Conservation (phyloP, 2,329 filamentous ascomycete genomes). For the Alternaria novae-zelandiae region DNA sequence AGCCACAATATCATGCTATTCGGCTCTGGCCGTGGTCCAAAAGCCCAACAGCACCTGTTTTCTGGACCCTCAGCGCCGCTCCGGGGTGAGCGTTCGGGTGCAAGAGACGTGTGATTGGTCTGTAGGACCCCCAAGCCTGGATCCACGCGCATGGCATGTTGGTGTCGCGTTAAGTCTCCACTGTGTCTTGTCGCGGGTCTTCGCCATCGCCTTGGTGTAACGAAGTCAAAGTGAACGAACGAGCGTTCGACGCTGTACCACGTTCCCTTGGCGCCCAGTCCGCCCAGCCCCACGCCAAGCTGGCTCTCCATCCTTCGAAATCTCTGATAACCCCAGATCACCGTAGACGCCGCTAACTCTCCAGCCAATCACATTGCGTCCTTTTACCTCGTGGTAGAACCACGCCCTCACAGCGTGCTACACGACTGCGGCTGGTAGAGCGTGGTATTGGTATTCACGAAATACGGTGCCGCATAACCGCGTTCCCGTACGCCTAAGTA, state of each 20-base stretch:
- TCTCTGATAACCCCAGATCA: conserved; percentile 5
- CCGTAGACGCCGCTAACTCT: background rate
- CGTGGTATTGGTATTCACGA: background rate
- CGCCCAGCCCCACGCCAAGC: conserved; percentile 2
- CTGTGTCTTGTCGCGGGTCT: background rate
- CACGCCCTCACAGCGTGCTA: background rate
- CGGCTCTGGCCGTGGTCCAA: background rate
- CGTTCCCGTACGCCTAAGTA: background rate
- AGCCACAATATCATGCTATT: conserved; percentile 9
- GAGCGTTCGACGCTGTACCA: background rate
- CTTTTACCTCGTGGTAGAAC: background rate
- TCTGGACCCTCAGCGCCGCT: background rate
- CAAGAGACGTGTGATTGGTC: conserved; percentile 2
- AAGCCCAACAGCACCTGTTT: background rate
- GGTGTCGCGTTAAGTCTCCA: background rate
- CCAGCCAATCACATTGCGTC: background rate
- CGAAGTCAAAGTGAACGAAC: background rate
- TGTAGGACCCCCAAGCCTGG: background rate
- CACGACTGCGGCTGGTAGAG: background rate
- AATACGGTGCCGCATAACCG: conserved; percentile 2
- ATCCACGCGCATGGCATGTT: background rate
- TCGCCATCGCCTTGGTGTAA: conserved; percentile 1
- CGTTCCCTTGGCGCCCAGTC: conserved; percentile 6
- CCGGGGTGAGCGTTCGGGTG: background rate
- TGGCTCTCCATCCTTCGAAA: background rate